A percentile compares a stretch with the other conserved stretches of the same genome.
Evolutionary conservation across 495 filamentous ascomycete species (phyloP).

Genomic region (Aspergillus conjunctus): DNA sequence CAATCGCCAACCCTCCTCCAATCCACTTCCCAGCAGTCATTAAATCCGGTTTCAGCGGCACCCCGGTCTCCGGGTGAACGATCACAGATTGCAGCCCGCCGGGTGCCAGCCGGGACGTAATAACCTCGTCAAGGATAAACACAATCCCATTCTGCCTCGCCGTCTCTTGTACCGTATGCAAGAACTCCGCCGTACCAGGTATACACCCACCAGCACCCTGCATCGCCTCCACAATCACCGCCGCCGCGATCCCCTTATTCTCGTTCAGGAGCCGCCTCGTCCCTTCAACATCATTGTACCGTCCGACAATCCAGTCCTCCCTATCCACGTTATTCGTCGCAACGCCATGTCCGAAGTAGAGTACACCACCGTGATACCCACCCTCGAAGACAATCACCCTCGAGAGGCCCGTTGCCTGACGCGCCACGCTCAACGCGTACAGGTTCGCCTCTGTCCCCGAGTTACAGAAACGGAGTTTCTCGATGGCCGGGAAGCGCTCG

Average conservation of each 20-base stretch:
- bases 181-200: slow-evolving; percentile 46
- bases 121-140: slow-evolving; percentile 67
- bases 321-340: slow-evolving; percentile 29
- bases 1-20: slow-evolving; percentile 64
- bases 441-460: slow-evolving; percentile 58
- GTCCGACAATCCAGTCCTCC: slow-evolving; percentile 40
- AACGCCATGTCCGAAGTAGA: slow-evolving; percentile 16
- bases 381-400: slow-evolving; percentile 53
- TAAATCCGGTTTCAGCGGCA: slow-evolving; percentile 54
- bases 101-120: slow-evolving; percentile 57
- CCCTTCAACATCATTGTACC: slow-evolving; percentile 48
- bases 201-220: slow-evolving; percentile 58
- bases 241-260: slow-evolving; percentile 43
- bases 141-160: slow-evolving; percentile 44
- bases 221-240: slow-evolving; percentile 62
- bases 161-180: slow-evolving; percentile 38
- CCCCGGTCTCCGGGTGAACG: background rate
- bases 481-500: slow-evolving; percentile 30
- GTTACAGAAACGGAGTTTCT: slow-evolving; percentile 52
- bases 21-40: slow-evolving; percentile 65
- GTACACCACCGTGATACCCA: slow-evolving; percentile 56
- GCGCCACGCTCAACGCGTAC: slow-evolving; percentile 42
- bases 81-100: slow-evolving; percentile 46
- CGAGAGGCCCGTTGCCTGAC: slow-evolving; percentile 33
- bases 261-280: slow-evolving; percentile 14